Conservation (phyloP, 768 basidiomycete genomes). For the Cystofilobasidium macerans region DNA sequence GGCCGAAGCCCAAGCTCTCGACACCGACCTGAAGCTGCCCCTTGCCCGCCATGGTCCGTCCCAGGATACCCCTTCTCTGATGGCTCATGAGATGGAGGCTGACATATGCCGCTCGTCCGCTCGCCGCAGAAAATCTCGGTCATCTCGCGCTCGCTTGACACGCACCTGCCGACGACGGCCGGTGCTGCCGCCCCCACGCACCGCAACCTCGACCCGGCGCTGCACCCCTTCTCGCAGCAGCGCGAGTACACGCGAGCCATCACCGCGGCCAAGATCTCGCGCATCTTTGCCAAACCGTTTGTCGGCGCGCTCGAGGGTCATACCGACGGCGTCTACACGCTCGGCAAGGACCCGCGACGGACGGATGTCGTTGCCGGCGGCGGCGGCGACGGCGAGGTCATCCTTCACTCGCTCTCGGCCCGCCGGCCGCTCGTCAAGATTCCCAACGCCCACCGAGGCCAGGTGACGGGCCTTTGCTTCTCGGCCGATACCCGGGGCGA, state of each 20-base stretch:
- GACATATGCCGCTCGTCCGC: too few relatives aligned
- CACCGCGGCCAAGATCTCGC: constrained; percentile 83
- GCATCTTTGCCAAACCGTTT: constrained; percentile 97
- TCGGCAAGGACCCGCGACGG: constrained; percentile 57
- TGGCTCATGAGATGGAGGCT: too few relatives aligned
- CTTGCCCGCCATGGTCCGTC: not conserved
- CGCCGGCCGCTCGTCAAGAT: constrained; percentile 37
- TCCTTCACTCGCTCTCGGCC: constrained; percentile 53
- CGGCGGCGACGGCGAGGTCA: constrained; percentile 88
- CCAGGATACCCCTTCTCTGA: not conserved
- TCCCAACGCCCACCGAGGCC: constrained; percentile 38
- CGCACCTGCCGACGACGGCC: constrained; percentile 59
- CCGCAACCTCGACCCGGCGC: constrained; percentile 84
- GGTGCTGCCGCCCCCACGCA: constrained; percentile 80
- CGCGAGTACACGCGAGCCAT: constrained; percentile 86
- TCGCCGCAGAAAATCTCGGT: constrained; percentile 85
- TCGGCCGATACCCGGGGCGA: constrained; percentile 35
- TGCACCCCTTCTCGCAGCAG: constrained; percentile 87
- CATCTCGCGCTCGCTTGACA: constrained; percentile 66
- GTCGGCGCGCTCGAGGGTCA: constrained; percentile 83
- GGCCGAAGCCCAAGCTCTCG: not conserved
- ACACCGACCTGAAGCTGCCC: not conserved
- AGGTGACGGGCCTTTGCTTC: constrained; percentile 39
- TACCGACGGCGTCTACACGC: constrained; percentile 80
- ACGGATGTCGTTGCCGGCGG: constrained; percentile 76